Evolutionary conservation across 805 yeast genomes (phyloP).

Genomic region (Saccharomycopsis fodiens): DNA sequence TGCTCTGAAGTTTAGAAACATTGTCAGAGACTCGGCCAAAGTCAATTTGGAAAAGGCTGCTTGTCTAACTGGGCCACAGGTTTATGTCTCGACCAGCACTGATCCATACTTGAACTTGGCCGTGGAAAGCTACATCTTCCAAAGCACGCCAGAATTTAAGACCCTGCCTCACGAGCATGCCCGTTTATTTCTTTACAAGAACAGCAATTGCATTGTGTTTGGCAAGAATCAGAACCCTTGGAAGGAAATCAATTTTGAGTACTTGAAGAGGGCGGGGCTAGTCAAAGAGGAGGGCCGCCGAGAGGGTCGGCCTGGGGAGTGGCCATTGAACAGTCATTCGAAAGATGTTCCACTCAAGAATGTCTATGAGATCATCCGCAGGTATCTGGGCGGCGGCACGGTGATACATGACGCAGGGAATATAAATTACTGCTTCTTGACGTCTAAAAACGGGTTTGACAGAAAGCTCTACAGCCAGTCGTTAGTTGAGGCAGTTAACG

Average conservation of each 20-base stretch:
- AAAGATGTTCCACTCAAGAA: background rate
- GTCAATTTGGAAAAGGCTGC: background rate
- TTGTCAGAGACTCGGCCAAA: background rate
- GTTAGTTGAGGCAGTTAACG: constrained; percentile 35
- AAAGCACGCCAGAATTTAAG: constrained; percentile 23
- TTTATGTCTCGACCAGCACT: constrained; percentile 48
- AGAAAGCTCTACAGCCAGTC: constrained; percentile 45
- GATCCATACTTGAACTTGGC: constrained; percentile 77
- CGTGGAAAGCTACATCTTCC: constrained; percentile 71
- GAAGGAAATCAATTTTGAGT: constrained; percentile 66
- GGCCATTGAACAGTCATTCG: background rate
- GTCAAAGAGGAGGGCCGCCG: background rate
- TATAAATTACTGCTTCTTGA: constrained; percentile 76
- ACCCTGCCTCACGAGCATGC: constrained; percentile 28
- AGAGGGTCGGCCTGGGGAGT: background rate
- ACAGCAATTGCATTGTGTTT: constrained; percentile 80
- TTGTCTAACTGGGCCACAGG: constrained; percentile 6
- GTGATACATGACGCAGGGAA: constrained; percentile 93
- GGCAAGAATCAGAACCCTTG: constrained; percentile 97
- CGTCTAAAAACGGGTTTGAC: constrained; percentile 57
- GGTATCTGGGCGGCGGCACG: constrained; percentile 93
- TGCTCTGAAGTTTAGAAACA: background rate
- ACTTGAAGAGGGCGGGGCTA: constrained; percentile 4
- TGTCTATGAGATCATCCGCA: constrained; percentile 58
- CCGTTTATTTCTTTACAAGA: constrained; percentile 65